Evolutionary conservation across 2,329 filamentous ascomycete species (phyloP).

Genomic region (Colletotrichum gigasporum): DNA sequence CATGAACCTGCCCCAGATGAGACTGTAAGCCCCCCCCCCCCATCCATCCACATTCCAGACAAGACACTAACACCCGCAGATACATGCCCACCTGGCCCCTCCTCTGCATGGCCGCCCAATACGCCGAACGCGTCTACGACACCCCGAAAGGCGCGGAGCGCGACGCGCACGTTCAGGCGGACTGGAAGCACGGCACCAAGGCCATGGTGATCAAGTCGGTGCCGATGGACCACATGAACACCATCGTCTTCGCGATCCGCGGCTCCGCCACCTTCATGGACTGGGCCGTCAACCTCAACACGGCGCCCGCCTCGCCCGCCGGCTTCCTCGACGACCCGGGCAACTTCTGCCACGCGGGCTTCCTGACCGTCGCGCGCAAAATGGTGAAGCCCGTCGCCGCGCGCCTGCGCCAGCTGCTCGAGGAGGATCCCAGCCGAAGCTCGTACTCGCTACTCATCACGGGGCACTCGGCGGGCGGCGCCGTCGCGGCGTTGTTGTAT

Average conservation of each 20-base stretch:
- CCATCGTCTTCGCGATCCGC: constrained; percentile 85
- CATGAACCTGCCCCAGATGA: constrained; percentile 71
- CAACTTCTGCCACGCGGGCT: constrained; percentile 84
- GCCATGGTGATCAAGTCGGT: constrained; percentile 87
- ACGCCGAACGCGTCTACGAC: constrained; percentile 79
- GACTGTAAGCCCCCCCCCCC: constrained; percentile 60
- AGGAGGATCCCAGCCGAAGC: constrained; percentile 74
- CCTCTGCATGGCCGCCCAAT: constrained; percentile 80
- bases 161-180: constrained; percentile 75
- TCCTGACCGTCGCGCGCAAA: constrained; percentile 77
- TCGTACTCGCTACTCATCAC: constrained; percentile 81
- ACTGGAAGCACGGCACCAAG: constrained; percentile 80
- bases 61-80: constrained; percentile 48
- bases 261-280: constrained; percentile 84
- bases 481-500: constrained; percentile 82
- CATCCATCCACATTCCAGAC: not conserved
- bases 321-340: constrained; percentile 81
- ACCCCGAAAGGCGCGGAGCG: constrained; percentile 69
- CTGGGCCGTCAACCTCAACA: constrained; percentile 85
- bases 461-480: constrained; percentile 87
- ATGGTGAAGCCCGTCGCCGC: constrained; percentile 80
- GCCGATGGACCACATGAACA: constrained; percentile 79
- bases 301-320: constrained; percentile 69
- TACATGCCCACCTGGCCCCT: constrained; percentile 81
- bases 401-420: constrained; percentile 73